A percentile compares a stretch with the other conserved stretches of the same genome.
Conservation (phyloP, 108 stramenopile species). For the Nitzschia palea region DNA sequence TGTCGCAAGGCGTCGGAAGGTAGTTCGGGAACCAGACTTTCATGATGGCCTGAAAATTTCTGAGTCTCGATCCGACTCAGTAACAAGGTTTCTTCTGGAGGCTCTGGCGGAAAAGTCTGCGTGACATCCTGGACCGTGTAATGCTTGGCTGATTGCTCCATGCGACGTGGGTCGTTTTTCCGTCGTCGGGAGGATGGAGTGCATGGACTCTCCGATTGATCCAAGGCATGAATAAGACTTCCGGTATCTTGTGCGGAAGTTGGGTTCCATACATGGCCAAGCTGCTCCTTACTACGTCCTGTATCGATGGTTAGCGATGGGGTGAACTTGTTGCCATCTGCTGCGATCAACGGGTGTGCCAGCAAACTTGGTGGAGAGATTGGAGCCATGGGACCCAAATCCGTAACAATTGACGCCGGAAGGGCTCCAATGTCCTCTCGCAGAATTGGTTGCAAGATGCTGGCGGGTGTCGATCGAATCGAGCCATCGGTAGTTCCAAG, state of each 20-base stretch:
- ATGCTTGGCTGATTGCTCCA: not conserved
- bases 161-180: not conserved
- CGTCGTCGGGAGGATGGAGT: not conserved
- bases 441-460: conserved; percentile 13
- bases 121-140: conserved; percentile 7
- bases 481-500: not conserved
- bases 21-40: not conserved
- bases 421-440: not conserved
- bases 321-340: not conserved
- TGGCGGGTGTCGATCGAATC: conserved; percentile 1
- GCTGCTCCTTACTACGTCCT: not conserved
- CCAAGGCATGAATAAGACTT: not conserved
- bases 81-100: conserved; percentile 3
- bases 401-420: not conserved
- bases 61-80: not conserved
- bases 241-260: not conserved
- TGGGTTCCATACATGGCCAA: conserved; percentile 9
- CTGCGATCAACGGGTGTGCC: not conserved
- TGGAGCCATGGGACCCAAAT: not conserved
- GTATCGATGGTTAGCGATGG: not conserved
- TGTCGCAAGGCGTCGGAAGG: not conserved
- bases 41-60: not conserved
- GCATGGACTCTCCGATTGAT: not conserved
- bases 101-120: conserved; percentile 5
- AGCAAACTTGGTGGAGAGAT: not conserved